Evolutionary conservation across 2,329 filamentous ascomycete genomes (phyloP).

Genomic region (Ophiostoma tasmaniense): DNA sequence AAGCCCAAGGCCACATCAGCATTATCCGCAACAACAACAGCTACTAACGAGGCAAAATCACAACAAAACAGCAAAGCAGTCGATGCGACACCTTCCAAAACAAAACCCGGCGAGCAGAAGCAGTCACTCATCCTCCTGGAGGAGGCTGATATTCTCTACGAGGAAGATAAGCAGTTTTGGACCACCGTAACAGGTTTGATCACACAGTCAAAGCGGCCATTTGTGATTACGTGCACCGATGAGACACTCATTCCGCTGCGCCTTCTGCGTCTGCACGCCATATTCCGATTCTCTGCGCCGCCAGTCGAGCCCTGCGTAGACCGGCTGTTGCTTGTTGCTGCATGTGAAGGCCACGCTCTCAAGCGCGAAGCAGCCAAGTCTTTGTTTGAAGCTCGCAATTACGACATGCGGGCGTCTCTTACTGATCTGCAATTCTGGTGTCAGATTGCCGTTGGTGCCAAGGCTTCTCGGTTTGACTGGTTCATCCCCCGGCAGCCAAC

Average conservation of each 20-base stretch:
- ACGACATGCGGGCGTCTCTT: constrained; percentile 73
- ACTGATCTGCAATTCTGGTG: constrained; percentile 93
- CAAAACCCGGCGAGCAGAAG: constrained; percentile 52
- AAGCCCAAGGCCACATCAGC: constrained; percentile 30
- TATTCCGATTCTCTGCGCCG: constrained; percentile 66
- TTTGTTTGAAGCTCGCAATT: constrained; percentile 59
- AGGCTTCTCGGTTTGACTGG: constrained; percentile 85
- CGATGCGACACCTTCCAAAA: constrained; percentile 24
- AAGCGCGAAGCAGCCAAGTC: constrained; percentile 55
- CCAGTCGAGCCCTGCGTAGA: constrained; percentile 62
- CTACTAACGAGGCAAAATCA: constrained; percentile 20
- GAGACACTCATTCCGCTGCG: constrained; percentile 72
- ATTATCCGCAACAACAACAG: not conserved
- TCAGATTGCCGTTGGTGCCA: constrained; percentile 85
- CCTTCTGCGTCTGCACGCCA: constrained; percentile 70
- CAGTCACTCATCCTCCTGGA: constrained; percentile 92
- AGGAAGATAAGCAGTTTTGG: constrained; percentile 96
- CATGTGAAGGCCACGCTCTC: constrained; percentile 80
- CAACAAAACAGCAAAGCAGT: constrained; percentile 16
- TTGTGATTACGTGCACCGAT: constrained; percentile 92
- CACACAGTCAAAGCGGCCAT: constrained; percentile 76
- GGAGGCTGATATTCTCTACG: constrained; percentile 87
- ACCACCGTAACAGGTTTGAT: constrained; percentile 69
- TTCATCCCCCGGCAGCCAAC: constrained; percentile 70
- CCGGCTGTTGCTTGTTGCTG: constrained; percentile 72